phyloP scores from a whole-genome alignment of 2,329 filamentous ascomycete species.

The Paramyrothecium roridum region DNA sequence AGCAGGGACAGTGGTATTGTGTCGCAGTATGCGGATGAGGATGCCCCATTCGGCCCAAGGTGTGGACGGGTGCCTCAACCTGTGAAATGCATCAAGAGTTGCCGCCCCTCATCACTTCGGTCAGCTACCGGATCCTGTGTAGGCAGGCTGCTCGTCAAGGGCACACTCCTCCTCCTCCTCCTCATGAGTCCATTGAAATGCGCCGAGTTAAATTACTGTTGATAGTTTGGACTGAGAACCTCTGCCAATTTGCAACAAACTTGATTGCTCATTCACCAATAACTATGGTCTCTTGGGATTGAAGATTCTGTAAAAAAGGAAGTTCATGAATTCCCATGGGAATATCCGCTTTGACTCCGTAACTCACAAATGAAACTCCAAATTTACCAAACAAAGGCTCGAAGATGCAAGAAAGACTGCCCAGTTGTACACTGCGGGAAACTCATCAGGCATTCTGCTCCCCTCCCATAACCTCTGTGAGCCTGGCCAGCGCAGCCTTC shows the following conservation, averaged over 20 bases:
- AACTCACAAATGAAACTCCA: background rate
- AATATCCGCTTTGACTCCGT: background rate
- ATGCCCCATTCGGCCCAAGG: background rate
- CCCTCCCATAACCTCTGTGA: slow-evolving; percentile 19
- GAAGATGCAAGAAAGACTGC: background rate
- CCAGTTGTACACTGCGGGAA: background rate
- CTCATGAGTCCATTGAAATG: no score
- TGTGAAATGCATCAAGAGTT: background rate
- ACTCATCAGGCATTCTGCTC: background rate
- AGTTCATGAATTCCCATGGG: background rate
- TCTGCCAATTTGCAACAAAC: no score
- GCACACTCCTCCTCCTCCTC: no score
- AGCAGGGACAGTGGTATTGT: background rate
- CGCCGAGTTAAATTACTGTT: no score
- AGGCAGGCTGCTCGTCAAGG: no score
- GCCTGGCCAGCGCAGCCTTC: slow-evolving; percentile 54
- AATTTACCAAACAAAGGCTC: background rate
- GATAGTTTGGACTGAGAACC: no score
- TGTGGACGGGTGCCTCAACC: background rate
- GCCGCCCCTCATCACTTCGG: no score
- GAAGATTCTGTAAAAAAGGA: background rate
- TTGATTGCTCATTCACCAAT: no score
- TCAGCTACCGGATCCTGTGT: no score
- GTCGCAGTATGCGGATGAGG: background rate
- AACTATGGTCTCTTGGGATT: no score